phyloP scores from a whole-genome alignment of 768 basidiomycete species.

The Hortiboletus flavorubellus region DNA sequence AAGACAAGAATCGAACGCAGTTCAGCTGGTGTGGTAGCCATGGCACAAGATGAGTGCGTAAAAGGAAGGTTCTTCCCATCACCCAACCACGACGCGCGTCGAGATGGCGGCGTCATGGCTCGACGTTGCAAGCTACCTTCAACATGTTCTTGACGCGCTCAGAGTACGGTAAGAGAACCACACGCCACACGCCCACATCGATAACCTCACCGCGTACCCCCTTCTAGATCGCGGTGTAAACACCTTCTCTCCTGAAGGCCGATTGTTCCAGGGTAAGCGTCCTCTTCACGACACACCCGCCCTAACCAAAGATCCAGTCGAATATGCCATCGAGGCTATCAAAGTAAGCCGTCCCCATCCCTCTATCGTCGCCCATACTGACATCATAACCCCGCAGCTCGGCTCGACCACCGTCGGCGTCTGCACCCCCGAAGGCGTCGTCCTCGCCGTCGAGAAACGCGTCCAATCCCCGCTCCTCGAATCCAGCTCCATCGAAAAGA shows the following conservation, averaged over 20 bases:
- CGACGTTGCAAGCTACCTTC: not conserved
- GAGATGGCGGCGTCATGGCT: slow-evolving; percentile 27
- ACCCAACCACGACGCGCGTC: slow-evolving; percentile 31
- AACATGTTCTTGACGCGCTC: slow-evolving; percentile 92
- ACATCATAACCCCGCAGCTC: slow-evolving; percentile 51
- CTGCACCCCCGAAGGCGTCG: slow-evolving; percentile 82
- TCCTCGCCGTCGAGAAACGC: slow-evolving; percentile 97
- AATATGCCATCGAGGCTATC: slow-evolving; percentile 99
- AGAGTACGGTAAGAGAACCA: slow-evolving; percentile 68
- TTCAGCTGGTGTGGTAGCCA: slow-evolving; percentile 32
- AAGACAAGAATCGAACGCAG: slow-evolving; percentile 64
- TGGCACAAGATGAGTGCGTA: not conserved
- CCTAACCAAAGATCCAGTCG: slow-evolving; percentile 55
- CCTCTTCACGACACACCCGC: not conserved
- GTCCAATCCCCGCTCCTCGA: slow-evolving; percentile 96
- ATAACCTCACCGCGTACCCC: not conserved
- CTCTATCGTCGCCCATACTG: not conserved
- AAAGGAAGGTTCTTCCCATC: slow-evolving; percentile 33
- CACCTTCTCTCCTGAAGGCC: slow-evolving; percentile 98
- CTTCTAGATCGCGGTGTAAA: slow-evolving; percentile 89
- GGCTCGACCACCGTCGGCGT: slow-evolving; percentile 98
- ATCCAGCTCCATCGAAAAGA: slow-evolving; percentile 95
- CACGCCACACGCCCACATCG: not conserved
- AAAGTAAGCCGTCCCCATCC: slow-evolving; percentile 54
- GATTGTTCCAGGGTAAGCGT: slow-evolving; percentile 89